phyloP scores from a whole-genome alignment of 441 rosid species.

The Eruca vesicaria region DNA sequence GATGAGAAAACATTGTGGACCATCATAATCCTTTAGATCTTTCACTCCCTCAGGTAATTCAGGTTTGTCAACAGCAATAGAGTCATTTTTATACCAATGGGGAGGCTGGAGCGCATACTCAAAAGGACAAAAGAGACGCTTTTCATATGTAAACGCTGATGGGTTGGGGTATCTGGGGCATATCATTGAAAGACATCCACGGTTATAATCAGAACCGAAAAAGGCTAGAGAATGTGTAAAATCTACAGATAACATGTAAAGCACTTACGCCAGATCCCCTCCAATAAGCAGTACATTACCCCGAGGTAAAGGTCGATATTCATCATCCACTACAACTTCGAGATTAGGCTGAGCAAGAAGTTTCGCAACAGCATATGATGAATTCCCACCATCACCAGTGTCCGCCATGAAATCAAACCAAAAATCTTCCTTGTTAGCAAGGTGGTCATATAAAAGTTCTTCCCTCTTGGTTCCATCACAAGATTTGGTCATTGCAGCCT shows the following conservation, averaged over 20 bases:
- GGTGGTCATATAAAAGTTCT: constrained; percentile 82
- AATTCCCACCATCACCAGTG: constrained; percentile 99
- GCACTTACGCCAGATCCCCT: constrained; percentile 99
- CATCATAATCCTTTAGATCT: constrained; percentile 77
- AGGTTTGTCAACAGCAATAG: constrained; percentile 86
- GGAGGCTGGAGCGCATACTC: constrained; percentile 99
- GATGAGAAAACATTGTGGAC: constrained; percentile 92
- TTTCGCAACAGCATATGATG: constrained; percentile 84
- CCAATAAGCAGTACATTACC: constrained; percentile 85
- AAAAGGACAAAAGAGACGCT: constrained; percentile 89
- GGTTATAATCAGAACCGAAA: constrained; percentile 1
- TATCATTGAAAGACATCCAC: constrained; percentile 12
- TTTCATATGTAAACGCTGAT: constrained; percentile 85
- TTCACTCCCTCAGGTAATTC: constrained; percentile 76
- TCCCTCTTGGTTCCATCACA: constrained; percentile 51
- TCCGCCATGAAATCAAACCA: constrained; percentile 99
- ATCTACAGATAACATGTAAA: constrained; percentile 5
- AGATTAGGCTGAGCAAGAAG: constrained; percentile 89
- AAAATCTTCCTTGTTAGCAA: constrained; percentile 67
- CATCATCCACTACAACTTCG: constrained; percentile 42
- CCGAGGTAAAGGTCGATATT: constrained; percentile 58
- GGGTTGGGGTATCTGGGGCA: constrained; percentile 95
- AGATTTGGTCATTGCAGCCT: constrained; percentile 90
- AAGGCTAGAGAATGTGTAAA: background rate
- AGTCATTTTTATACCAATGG: constrained; percentile 69